These are phyloP conservation scores for Mangifera indica DNA, from an alignment of 345 rosid genomes.

Conservation along the genomic window DNA sequence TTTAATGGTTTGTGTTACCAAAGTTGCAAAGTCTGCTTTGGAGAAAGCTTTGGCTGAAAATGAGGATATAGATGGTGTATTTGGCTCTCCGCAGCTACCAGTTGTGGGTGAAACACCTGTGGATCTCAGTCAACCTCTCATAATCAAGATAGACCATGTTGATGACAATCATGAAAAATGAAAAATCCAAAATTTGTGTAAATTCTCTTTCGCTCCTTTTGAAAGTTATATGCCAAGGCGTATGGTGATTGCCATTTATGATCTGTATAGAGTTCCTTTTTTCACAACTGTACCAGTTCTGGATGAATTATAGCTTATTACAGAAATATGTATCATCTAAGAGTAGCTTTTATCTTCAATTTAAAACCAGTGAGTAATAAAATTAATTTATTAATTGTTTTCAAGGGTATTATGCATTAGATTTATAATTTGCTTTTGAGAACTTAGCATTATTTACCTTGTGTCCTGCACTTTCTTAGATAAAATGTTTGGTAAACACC, in stretches of 20 bases:
- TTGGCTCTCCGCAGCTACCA: constrained; percentile 44
- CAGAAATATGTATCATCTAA: constrained; percentile 4
- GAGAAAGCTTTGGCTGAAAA: constrained; percentile 92
- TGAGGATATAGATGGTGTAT: constrained; percentile 48
- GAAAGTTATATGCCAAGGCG: constrained; percentile 18
- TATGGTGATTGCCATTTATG: constrained; percentile 12
- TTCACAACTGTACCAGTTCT: constrained; percentile 23
- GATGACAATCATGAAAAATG: constrained; percentile 43
- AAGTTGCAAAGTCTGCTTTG: constrained; percentile 78
- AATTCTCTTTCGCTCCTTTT: constrained; percentile 30
- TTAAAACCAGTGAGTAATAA: constrained; percentile 10
- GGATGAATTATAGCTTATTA: constrained; percentile 19
- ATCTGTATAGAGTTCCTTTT: constrained; percentile 39
- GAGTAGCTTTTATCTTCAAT: constrained; percentile 6
- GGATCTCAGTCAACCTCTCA: constrained; percentile 64
- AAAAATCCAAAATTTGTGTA: constrained; percentile 30
- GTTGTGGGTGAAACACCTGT: constrained; percentile 34
- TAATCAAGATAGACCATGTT: constrained; percentile 66
- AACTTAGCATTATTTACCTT: background rate
- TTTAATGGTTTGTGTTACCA: constrained; percentile 69
- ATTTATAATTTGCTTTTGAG: background rate
- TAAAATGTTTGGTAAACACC: too few species aligned
- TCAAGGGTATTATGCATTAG: background rate
- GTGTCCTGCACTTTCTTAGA: too few species aligned
- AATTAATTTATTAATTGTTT: constrained; percentile 13